A percentile compares a stretch with the other conserved stretches of the same genome.
These are phyloP conservation scores for Calycina herbarum DNA, from an alignment of 2,329 filamentous ascomycete species.

Conservation along the genomic window DNA sequence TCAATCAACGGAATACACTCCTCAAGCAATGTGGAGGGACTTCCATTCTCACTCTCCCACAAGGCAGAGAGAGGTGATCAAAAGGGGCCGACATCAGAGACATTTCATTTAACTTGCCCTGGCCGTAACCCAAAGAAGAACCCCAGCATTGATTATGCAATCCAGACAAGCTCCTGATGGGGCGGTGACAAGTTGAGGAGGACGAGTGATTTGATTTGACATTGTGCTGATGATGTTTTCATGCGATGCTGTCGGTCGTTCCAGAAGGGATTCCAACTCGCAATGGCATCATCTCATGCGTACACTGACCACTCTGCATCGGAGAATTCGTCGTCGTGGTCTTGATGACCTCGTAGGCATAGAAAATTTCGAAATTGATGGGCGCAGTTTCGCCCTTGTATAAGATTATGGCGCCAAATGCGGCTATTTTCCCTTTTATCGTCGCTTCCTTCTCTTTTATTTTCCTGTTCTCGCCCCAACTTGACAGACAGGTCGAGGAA, in stretches of 20 bases:
- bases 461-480: not conserved
- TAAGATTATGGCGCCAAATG: too few relatives aligned
- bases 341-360: too few relatives aligned
- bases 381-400: too few relatives aligned
- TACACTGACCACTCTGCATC: not conserved
- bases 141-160: constrained; percentile 19
- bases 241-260: not conserved
- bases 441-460: not conserved
- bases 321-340: not conserved
- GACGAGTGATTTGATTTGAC: not conserved
- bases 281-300: not conserved
- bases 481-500: not conserved
- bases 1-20: not conserved
- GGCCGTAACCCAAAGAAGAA: constrained; percentile 14
- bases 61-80: constrained; percentile 5
- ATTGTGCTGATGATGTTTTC: constrained; percentile 2
- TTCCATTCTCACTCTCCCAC: not conserved
- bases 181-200: constrained; percentile 5
- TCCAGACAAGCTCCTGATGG: constrained; percentile 5
- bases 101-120: constrained; percentile 17
- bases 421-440: too few relatives aligned
- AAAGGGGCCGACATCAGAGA: constrained; percentile 9
- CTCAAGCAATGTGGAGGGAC: not conserved
- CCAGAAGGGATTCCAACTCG: not conserved
- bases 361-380: too few relatives aligned